Conservation (phyloP, 164 flowering plant genomes). For the Stephania yunnanensis region DNA sequence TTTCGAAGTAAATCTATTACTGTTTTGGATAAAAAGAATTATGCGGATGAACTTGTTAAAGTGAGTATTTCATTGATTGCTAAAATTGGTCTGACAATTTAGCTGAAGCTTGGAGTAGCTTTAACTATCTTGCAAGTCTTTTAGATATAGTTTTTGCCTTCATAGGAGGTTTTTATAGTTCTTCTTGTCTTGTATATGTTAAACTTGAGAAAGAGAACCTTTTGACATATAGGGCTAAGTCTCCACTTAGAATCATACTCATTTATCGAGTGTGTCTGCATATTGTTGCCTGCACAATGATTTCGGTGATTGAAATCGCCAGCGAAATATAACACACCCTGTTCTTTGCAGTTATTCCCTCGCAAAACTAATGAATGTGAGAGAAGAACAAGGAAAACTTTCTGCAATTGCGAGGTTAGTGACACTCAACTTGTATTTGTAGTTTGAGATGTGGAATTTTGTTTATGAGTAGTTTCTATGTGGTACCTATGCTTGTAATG, state of each 20-base stretch:
- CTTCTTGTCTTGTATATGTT: background rate
- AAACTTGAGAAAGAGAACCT: background rate
- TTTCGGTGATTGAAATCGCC: background rate
- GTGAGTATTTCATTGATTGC: background rate
- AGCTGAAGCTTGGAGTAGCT: background rate
- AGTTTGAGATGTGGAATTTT: background rate
- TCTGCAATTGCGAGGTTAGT: conserved; percentile 92
- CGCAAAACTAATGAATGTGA: conserved; percentile 85
- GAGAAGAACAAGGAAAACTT: conserved; percentile 71
- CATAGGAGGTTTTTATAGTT: background rate
- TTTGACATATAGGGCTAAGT: background rate
- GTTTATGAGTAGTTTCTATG: too few relatives aligned
- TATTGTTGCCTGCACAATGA: background rate
- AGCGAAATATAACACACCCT: background rate
- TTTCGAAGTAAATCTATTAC: background rate
- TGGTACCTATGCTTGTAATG: too few relatives aligned
- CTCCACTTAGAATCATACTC: background rate
- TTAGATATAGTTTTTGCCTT: background rate
- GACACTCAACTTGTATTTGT: background rate
- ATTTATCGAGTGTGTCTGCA: background rate
- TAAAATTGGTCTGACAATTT: background rate
- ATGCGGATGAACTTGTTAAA: background rate
- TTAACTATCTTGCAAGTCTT: background rate
- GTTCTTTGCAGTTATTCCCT: conserved; percentile 69
- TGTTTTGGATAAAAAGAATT: background rate